Conservation (phyloP, 1,284 basidiomycete species). For the Ustilago nuda region DNA sequence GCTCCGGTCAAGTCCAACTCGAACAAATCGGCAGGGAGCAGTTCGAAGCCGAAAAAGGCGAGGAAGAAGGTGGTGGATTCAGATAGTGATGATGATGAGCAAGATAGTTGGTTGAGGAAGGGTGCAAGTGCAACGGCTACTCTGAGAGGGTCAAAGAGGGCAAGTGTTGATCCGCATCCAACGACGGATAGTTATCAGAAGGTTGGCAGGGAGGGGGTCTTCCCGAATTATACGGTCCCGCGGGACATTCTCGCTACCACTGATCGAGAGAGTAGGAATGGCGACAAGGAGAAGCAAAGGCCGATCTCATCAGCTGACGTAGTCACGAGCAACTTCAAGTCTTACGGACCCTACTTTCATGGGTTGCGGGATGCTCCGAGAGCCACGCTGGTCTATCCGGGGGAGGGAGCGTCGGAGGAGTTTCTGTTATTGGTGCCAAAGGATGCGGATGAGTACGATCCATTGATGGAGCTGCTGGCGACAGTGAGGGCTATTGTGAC, state of each 20-base stretch:
- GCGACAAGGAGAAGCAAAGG: not conserved
- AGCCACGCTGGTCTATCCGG: conserved; percentile 60
- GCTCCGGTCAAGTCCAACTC: conserved; percentile 24
- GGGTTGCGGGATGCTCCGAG: conserved; percentile 44
- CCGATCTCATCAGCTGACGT: conserved; percentile 40
- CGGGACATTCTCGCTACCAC: conserved; percentile 36
- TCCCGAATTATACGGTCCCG: conserved; percentile 44
- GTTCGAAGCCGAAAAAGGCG: conserved; percentile 21
- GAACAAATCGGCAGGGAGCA: conserved; percentile 11
- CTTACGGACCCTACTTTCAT: conserved; percentile 55
- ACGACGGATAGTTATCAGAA: conserved; percentile 43
- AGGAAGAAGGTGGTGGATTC: conserved; percentile 29
- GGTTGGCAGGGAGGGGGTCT: conserved; percentile 45
- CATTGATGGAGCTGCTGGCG: conserved; percentile 62
- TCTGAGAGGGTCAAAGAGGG: conserved; percentile 37
- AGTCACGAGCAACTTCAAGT: conserved; percentile 45
- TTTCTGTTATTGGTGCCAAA: conserved; percentile 61
- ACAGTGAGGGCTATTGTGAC: conserved; percentile 59
- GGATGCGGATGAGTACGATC: conserved; percentile 66
- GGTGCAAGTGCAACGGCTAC: conserved; percentile 32
- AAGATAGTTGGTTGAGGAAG: conserved; percentile 14
- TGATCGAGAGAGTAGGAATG: not conserved
- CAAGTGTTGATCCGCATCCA: conserved; percentile 45
- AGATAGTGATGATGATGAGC: conserved; percentile 19
- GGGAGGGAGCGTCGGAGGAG: conserved; percentile 49